Evolutionary conservation across 306 rosid species (phyloP).

Genomic region (Cajanus cajan): DNA sequence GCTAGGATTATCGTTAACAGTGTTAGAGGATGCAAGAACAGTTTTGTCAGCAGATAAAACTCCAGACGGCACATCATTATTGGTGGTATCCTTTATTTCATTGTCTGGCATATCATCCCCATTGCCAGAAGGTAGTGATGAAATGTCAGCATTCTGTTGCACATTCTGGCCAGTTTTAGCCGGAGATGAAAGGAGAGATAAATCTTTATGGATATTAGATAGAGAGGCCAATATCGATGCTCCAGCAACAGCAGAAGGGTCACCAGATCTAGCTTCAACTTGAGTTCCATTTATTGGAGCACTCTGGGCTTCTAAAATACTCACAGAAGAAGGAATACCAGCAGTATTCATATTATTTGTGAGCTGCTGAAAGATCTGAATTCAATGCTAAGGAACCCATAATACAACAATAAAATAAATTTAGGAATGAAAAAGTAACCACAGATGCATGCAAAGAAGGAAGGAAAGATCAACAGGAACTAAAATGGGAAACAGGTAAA

Average conservation of each 20-base stretch:
- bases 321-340: constrained; percentile 56
- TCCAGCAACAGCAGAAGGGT: constrained; percentile 85
- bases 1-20: constrained; percentile 52
- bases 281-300: constrained; percentile 68
- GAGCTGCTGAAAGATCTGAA: constrained; percentile 85
- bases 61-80: constrained; percentile 45
- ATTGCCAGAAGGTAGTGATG: constrained; percentile 49
- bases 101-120: constrained; percentile 50
- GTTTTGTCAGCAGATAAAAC: constrained; percentile 51
- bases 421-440: background rate
- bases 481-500: background rate
- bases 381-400: constrained; percentile 46
- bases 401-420: background rate
- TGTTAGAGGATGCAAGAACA: constrained; percentile 45
- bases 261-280: constrained; percentile 81
- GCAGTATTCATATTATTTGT: constrained; percentile 50
- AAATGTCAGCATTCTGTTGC: constrained; percentile 52
- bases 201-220: constrained; percentile 63
- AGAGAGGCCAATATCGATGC: constrained; percentile 89
- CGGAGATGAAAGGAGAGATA: constrained; percentile 61
- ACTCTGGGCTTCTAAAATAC: constrained; percentile 84
- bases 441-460: constrained; percentile 1
- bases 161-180: constrained; percentile 54
- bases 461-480: constrained; percentile 18
- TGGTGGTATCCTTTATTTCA: constrained; percentile 54